Conservation (phyloP, 2,329 filamentous ascomycete genomes). For the Monosporascus sp. region DNA sequence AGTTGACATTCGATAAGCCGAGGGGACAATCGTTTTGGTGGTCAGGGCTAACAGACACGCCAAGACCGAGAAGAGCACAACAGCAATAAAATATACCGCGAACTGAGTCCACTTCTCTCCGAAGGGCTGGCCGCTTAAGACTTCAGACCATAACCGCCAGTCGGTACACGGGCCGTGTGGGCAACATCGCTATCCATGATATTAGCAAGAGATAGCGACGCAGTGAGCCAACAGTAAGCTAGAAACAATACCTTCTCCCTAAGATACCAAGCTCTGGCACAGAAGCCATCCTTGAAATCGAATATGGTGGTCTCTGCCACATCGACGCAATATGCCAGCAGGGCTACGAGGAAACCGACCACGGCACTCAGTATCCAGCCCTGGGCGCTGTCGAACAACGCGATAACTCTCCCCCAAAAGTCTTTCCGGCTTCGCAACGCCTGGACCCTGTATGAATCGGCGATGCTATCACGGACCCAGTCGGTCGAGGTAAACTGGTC, state of each 20-base stretch:
- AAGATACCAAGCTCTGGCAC: conserved; percentile 63
- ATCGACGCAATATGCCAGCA: conserved; percentile 84
- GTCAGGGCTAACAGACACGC: conserved; percentile 78
- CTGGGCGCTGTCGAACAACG: conserved; percentile 80
- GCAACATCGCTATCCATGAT: conserved; percentile 42
- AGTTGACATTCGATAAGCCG: conserved; percentile 78
- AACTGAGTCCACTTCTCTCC: conserved; percentile 68
- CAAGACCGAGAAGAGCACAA: conserved; percentile 62
- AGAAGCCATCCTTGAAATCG: conserved; percentile 89
- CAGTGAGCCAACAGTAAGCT: neutral
- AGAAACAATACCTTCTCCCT: conserved; percentile 56
- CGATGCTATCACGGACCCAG: conserved; percentile 97
- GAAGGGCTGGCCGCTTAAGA: conserved; percentile 39
- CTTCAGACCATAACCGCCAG: conserved; percentile 53
- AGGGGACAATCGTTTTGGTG: conserved; percentile 93
- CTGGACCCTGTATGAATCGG: conserved; percentile 86
- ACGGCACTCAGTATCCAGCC: conserved; percentile 92
- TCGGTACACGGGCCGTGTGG: conserved; percentile 52
- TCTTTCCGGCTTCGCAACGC: conserved; percentile 76
- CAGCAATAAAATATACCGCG: conserved; percentile 66
- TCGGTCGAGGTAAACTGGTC: conserved; percentile 97
- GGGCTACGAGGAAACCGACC: conserved; percentile 79
- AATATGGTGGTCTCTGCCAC: conserved; percentile 81
- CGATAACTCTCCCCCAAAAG: conserved; percentile 71
- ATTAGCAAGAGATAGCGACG: conserved; percentile 7